phyloP scores from a whole-genome alignment of 441 rosid species.

The Rhodomyrtus psidioides region DNA sequence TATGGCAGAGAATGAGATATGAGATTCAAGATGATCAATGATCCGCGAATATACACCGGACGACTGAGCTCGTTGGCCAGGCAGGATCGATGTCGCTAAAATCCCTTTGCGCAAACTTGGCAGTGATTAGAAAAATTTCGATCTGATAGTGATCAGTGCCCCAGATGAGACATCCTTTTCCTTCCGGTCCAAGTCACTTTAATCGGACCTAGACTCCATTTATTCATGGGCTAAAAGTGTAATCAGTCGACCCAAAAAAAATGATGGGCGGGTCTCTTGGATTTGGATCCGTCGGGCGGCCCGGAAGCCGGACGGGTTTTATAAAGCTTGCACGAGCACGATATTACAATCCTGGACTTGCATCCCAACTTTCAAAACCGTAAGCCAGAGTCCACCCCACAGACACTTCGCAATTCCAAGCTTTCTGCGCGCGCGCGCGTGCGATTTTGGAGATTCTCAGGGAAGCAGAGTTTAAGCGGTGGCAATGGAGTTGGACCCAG shows the following conservation, averaged over 20 bases:
- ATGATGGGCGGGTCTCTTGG: background rate
- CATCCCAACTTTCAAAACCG: background rate
- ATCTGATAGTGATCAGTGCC: too few relatives aligned
- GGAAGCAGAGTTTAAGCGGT: background rate
- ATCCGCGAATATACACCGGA: background rate
- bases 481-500: slow-evolving; percentile 67
- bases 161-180: too few relatives aligned
- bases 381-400: background rate
- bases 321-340: background rate
- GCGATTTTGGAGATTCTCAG: background rate
- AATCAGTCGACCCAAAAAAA: too few relatives aligned
- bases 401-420: fast-evolving
- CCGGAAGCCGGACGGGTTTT: background rate
- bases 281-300: background rate
- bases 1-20: too few relatives aligned
- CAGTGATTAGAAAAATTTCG: background rate
- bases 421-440: background rate
- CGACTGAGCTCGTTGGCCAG: background rate
- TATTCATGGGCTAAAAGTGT: too few relatives aligned
- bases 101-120: background rate
- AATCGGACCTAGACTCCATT: too few relatives aligned
- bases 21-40: background rate
- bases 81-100: background rate
- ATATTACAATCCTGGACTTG: background rate
- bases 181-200: too few relatives aligned